phyloP scores from a whole-genome alignment of 1,284 basidiomycete species.

The Rhodotorula sp. region DNA sequence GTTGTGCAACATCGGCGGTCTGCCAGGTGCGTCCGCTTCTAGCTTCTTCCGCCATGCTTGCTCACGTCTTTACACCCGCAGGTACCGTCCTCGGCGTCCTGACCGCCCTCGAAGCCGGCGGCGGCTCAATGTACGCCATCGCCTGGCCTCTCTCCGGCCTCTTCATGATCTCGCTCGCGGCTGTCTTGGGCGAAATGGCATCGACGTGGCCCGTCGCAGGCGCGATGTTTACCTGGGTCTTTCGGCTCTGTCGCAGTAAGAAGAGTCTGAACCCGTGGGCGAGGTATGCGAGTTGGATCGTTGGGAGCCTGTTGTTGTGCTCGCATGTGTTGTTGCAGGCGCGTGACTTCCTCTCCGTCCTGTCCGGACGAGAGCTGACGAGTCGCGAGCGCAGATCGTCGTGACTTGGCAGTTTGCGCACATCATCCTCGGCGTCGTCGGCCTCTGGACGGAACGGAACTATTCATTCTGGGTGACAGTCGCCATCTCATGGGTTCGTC shows the following conservation, averaged over 20 bases:
- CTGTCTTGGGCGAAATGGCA: constrained; percentile 43
- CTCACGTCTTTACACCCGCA: neutral
- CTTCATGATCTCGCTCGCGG: constrained; percentile 43
- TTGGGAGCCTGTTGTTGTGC: constrained; percentile 41
- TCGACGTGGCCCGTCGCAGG: constrained; percentile 45
- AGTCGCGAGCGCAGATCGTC: constrained; percentile 31
- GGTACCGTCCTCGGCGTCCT: constrained; percentile 43
- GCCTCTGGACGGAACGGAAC: constrained; percentile 32
- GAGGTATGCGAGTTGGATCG: constrained; percentile 42
- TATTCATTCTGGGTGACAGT: constrained; percentile 36
- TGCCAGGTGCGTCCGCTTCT: constrained; percentile 30
- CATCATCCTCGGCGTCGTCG: constrained; percentile 40
- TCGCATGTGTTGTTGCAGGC: constrained; percentile 41
- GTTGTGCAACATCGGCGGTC: constrained; percentile 39
- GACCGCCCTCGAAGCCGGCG: constrained; percentile 42
- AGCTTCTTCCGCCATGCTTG: neutral
- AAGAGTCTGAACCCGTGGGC: constrained; percentile 38
- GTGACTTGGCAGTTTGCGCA: constrained; percentile 42
- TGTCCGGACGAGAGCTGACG: neutral
- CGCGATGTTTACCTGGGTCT: constrained; percentile 45
- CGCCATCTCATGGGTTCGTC: constrained; percentile 38
- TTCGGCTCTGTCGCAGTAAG: constrained; percentile 40
- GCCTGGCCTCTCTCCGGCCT: constrained; percentile 45
- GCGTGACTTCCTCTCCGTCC: neutral
- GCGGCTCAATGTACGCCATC: constrained; percentile 42